Evolutionary conservation across 345 rosid species (phyloP), one percentile per base, ranked within the genome.

Genomic region (Populus ilicifolia): DNA sequence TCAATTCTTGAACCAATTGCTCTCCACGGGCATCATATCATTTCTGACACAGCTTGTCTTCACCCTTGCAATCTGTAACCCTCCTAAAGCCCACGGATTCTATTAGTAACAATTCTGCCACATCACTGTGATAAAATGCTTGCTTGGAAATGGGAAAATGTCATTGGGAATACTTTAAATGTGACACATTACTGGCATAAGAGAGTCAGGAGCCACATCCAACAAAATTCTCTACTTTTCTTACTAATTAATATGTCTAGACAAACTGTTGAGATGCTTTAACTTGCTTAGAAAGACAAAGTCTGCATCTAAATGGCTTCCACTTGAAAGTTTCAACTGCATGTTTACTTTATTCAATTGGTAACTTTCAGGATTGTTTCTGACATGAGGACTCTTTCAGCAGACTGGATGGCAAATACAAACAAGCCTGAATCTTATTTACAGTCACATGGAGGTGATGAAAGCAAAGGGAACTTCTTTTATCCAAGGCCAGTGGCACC

Each of bases 351-450:
- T 67, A 69, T 70, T 44, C 3, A 48, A 54, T 23, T 85, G 69
- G 62, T 73, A 72, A 50, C 74, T 85, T 87, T 83, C 90, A 93
- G 99, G 97, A 93, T 96, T 83, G 97, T 96, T 80, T 96, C 98
- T 59, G 99, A 96, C 87, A 93, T 96, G 99, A 89, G 99, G 85
- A 96, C 99, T 68, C 98, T 96, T 81, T 93, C 99, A 50, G 99
- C 99, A 41, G 99, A 96, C 83, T 96, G 99, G 99, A 93, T 96
- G 99, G 98, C 99, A 83, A 96, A 93, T 80, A 91, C 94, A 39
- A 91, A 80, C 88, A 92, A 86, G 87, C 84, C 97, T 14, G 98
- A 93, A 78, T 77, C 89, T 63, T 97, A 95, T 46, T 79, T 86
- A 81, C 99, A 90, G 39, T 85, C 93, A 71, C 92, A 84, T 74